Evolutionary conservation across 2,329 filamentous ascomycete species (phyloP), one percentile per base, ranked within the genome.

Genomic region (Exophiala xenobiotica): DNA sequence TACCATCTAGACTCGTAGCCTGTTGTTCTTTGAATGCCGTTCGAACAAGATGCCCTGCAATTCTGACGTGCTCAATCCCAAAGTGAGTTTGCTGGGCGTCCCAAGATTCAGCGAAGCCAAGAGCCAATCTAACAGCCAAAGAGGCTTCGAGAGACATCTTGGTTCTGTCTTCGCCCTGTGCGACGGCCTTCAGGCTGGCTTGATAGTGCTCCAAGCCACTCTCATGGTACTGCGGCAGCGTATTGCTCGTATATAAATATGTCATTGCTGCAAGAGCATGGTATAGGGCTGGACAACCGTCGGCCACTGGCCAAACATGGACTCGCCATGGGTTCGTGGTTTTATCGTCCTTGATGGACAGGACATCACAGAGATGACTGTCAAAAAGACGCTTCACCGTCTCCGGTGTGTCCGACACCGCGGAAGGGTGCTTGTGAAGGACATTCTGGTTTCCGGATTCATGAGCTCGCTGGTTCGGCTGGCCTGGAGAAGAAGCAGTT

Each of bases 21-120:
- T 69, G 66, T 62, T 78, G 73, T 59, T 74, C 67, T 46, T 70
- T 65, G 3, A 42, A 18, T 8, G 46, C 46, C 3, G 31, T 20
- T 6, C 38, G 22, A 2, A 49, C 5, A 19, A 41, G 24, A 7
- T 12, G 3, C 22, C 18, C 19, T 14, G 46, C 37, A 23, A 11
- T 11, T 7, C 18, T 42, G 37, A 42, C 18, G 33, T 49, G 46
- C 18, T 43, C 16, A 7, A 49, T 42, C 1, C 37, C 46, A 12
- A 19, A 14, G 6, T 35, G 29, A 47, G 16, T 16, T 19, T 22
- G 6, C 24, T 35, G 3, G 1, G 9, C n/a, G 29, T 49, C 46
- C 46, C 46, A 42, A n/a, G 3, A 6, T 42, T 42, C 35, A 6
- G 35, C 46, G 23, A 31, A 41, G 27, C n/a, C 24, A 1, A 49